Percentiles rank a stretch among this genome's conserved stretches.
Evolutionary conservation across 73 alveolate genomes (phyloP).

Genomic region (Paramecium sexaurelia): DNA sequence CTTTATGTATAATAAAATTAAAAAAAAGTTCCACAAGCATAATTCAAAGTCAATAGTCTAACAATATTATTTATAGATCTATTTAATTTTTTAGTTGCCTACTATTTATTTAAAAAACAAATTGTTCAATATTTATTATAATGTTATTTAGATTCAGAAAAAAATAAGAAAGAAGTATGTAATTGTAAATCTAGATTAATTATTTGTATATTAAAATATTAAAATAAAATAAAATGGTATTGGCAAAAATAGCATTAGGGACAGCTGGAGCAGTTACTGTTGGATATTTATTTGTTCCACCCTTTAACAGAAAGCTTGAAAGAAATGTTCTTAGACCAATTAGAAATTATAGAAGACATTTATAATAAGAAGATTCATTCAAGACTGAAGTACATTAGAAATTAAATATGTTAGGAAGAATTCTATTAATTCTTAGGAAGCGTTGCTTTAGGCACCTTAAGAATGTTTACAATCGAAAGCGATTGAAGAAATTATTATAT

Average conservation of each 20-base stretch:
- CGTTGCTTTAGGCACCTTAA: not conserved
- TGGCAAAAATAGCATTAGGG: slow-evolving; percentile 6
- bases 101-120: no score
- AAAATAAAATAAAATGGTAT: not conserved
- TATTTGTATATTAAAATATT: not conserved
- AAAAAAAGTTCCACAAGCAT: no score
- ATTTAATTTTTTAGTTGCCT: no score
- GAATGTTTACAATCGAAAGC: slow-evolving; percentile 42
- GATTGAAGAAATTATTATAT: slow-evolving; percentile 4
- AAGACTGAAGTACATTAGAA: not conserved
- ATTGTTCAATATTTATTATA: no score
- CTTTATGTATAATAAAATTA: no score
- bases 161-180: no score
- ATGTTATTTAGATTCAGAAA: no score
- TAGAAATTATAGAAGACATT: slow-evolving; percentile 30
- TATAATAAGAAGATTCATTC: not conserved
- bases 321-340: slow-evolving; percentile 35
- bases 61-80: no score
- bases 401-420: not conserved
- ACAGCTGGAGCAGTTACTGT: not conserved
- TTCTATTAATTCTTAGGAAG: not conserved
- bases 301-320: slow-evolving; percentile 17
- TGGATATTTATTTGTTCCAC: slow-evolving; percentile 18
- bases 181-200: not conserved
- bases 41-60: no score